phyloP scores from a whole-genome alignment of 2,329 filamentous ascomycete species.

The Pseudogymnoascus sp. region DNA sequence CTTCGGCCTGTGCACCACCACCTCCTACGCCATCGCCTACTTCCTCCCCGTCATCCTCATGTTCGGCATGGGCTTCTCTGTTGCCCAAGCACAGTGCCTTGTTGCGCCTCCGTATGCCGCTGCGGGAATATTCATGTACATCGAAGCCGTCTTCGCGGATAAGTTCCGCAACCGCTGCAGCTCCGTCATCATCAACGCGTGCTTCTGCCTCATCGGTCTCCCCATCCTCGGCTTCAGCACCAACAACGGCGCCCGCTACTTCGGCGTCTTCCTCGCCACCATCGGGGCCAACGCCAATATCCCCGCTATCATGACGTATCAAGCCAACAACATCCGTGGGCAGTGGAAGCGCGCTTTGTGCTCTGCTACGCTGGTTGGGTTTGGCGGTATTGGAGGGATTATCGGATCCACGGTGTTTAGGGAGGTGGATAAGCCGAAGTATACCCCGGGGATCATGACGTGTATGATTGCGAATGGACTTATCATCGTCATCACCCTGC shows the following conservation, averaged over 20 bases:
- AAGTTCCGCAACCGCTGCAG: constrained; percentile 43
- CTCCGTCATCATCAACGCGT: constrained; percentile 40
- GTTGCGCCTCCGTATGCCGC: constrained; percentile 42
- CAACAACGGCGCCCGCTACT: constrained; percentile 44
- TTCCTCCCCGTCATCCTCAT: constrained; percentile 67
- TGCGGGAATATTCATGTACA: constrained; percentile 36
- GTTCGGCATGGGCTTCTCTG: constrained; percentile 43
- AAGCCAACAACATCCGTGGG: constrained; percentile 80
- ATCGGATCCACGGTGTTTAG: constrained; percentile 66
- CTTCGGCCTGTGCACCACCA: constrained; percentile 60
- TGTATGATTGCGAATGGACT: constrained; percentile 11
- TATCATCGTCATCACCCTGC: constrained; percentile 18
- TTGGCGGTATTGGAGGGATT: constrained; percentile 73
- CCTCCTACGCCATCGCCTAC: constrained; percentile 66
- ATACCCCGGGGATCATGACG: constrained; percentile 27
- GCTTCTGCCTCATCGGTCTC: constrained; percentile 30
- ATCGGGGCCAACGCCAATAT: constrained; percentile 60
- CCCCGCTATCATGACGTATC: constrained; percentile 67
- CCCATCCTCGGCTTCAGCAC: constrained; percentile 40
- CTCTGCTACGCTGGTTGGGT: constrained; percentile 66
- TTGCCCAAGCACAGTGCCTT: constrained; percentile 43
- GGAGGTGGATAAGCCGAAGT: constrained; percentile 43
- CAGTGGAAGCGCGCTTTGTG: constrained; percentile 84
- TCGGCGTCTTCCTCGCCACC: constrained; percentile 45
- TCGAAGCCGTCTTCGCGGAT: constrained; percentile 41